A percentile compares a stretch with the other conserved stretches of the same genome.
Conservation (phyloP, 352 stramenopile species). For the Thraustochytrium striatum region DNA sequence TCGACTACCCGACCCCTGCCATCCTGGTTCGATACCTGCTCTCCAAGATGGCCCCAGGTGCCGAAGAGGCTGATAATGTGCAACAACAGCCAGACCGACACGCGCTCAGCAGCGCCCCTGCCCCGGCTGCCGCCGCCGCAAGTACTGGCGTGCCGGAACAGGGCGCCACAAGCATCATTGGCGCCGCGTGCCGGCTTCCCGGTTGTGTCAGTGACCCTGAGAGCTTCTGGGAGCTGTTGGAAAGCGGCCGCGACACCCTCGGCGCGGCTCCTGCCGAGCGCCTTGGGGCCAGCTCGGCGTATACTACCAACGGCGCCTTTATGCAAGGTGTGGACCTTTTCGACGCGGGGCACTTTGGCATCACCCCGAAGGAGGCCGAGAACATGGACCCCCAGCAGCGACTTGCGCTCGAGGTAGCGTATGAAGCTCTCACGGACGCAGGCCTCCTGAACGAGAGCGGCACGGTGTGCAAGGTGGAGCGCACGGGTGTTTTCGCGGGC, state of each 20-base stretch:
- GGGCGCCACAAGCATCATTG: neutral
- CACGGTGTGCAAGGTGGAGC: neutral
- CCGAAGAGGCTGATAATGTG: too few relatives aligned
- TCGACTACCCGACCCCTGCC: conserved; percentile 5
- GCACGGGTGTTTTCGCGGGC: conserved; percentile 40
- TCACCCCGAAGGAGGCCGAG: conserved; percentile 8
- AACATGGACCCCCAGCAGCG: conserved; percentile 52
- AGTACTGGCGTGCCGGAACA: neutral
- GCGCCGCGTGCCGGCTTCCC: conserved; percentile 27
- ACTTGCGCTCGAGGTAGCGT: conserved; percentile 39
- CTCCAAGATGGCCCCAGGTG: too few relatives aligned
- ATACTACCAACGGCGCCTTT: conserved; percentile 18
- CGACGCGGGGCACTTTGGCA: conserved; percentile 45
- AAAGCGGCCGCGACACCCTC: conserved; percentile 2
- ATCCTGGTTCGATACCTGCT: neutral
- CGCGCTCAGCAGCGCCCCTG: too few relatives aligned
- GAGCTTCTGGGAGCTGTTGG: conserved; percentile 30
- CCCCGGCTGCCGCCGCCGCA: too few relatives aligned
- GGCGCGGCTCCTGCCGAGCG: neutral
- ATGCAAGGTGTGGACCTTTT: conserved; percentile 29
- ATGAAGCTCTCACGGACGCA: conserved; percentile 6
- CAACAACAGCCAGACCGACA: too few relatives aligned
- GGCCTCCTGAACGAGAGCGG: conserved; percentile 3
- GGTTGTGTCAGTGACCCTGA: conserved; percentile 7
- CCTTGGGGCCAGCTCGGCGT: neutral